phyloP scores from a whole-genome alignment of 257 asterid genomes.

The Nicotiana paniculata region DNA sequence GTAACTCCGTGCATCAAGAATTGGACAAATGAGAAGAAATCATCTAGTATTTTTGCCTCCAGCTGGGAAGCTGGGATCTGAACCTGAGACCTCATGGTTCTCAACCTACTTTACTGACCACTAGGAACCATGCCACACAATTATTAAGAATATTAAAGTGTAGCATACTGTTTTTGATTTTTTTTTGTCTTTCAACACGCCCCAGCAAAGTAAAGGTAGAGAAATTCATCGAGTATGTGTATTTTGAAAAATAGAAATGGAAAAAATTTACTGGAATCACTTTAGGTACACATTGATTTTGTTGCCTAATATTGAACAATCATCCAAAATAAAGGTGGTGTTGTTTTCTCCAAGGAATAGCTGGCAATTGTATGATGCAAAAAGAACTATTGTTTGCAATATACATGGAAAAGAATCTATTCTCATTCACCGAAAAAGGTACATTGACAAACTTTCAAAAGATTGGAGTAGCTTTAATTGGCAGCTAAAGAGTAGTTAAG shows the following conservation, averaged over 20 bases:
- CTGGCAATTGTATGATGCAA: not conserved
- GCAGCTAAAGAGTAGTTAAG: not conserved
- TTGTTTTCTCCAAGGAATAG: not conserved
- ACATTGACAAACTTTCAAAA: not conserved
- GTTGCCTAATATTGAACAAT: not conserved
- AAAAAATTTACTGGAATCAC: not conserved
- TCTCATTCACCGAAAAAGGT: not conserved
- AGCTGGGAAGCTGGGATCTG: too few species aligned
- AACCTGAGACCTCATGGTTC: too few species aligned
- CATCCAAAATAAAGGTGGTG: not conserved
- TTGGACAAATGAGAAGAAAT: too few species aligned
- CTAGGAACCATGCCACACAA: not conserved
- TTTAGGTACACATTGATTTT: not conserved
- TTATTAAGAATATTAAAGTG: not conserved
- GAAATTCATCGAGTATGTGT: not conserved
- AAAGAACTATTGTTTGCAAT: not conserved
- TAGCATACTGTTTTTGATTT: not conserved
- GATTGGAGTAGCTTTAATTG: not conserved
- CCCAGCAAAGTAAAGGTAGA: not conserved
- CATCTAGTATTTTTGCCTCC: too few species aligned
- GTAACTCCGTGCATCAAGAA: too few species aligned
- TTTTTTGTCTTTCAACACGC: not conserved
- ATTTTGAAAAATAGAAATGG: not conserved
- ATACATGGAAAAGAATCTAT: not conserved
- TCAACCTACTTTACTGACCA: too few species aligned